phyloP scores from a whole-genome alignment of 495 filamentous ascomycete species.

The Tuber magnatum region DNA sequence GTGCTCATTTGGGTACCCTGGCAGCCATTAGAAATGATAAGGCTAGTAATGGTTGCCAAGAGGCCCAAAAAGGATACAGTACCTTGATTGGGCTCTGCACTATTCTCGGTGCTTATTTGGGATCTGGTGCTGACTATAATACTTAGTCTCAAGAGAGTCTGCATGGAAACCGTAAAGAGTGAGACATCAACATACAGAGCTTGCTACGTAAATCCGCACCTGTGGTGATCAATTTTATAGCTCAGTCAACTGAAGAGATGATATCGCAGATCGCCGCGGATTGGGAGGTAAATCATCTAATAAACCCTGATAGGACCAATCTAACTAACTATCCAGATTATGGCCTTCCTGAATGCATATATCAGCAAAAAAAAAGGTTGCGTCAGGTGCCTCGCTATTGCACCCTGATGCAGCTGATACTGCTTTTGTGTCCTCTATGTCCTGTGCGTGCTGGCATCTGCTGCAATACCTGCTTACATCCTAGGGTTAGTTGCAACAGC shows the following conservation, averaged over 20 bases:
- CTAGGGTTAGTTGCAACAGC: too few relatives aligned
- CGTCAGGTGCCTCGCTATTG: too few relatives aligned
- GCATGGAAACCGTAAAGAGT: not conserved
- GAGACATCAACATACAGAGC: not conserved
- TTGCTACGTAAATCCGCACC: not conserved
- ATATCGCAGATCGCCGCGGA: not conserved
- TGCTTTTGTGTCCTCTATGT: too few relatives aligned
- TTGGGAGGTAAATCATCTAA: not conserved
- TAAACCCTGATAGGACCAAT: not conserved
- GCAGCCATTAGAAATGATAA: not conserved
- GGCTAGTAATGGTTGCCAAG: not conserved
- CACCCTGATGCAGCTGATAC: too few relatives aligned
- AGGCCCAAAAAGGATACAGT: too few relatives aligned
- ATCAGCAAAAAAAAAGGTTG: too few relatives aligned
- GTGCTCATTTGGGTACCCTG: not conserved
- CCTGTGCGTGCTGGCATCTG: too few relatives aligned
- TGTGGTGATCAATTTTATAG: not conserved
- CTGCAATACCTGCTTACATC: too few relatives aligned
- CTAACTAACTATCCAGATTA: not conserved
- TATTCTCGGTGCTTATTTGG: not conserved
- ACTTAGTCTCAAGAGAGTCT: not conserved
- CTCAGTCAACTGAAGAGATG: not conserved
- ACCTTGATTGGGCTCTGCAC: too few relatives aligned
- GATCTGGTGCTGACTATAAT: not conserved
- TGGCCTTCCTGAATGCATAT: not conserved